Conservation (phyloP, 2,329 filamentous ascomycete genomes). For the Alternaria longipes region DNA sequence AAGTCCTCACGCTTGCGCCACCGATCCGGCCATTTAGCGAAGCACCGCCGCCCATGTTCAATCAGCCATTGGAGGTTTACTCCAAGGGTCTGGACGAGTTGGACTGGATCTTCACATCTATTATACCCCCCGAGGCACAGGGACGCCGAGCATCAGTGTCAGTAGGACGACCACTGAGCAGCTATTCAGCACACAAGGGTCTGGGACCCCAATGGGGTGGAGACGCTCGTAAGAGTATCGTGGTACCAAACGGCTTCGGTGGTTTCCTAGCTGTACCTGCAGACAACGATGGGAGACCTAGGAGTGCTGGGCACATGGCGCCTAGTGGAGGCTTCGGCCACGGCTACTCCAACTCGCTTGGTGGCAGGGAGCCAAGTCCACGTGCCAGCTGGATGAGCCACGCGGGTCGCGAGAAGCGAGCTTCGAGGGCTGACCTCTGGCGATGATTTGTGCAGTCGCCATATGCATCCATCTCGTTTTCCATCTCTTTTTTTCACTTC, state of each 20-base stretch:
- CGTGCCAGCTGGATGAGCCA: conserved; percentile 47
- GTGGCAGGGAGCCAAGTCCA: conserved; percentile 30
- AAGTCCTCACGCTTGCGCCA: conserved; percentile 77
- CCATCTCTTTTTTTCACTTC: conserved; percentile 19
- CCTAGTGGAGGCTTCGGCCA: conserved; percentile 38
- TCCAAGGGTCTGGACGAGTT: conserved; percentile 73
- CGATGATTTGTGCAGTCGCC: conserved; percentile 28
- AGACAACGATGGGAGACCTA: conserved; percentile 43
- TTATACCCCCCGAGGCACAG: conserved; percentile 61
- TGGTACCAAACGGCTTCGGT: conserved; percentile 74
- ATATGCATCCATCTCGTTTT: conserved; percentile 1
- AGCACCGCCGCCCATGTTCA: conserved; percentile 54
- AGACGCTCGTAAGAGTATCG: conserved; percentile 66
- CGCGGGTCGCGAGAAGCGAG: conserved; percentile 44
- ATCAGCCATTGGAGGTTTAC: conserved; percentile 69
- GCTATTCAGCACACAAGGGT: conserved; percentile 57
- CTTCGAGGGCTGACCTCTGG: conserved; percentile 49
- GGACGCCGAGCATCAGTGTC: conserved; percentile 52
- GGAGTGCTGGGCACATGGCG: conserved; percentile 43
- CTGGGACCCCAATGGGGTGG: conserved; percentile 67
- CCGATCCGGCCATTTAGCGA: conserved; percentile 65
- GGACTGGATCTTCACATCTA: conserved; percentile 73
- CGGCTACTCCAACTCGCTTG: conserved; percentile 37
- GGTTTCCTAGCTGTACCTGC: conserved; percentile 71
- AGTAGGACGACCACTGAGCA: conserved; percentile 56